Conservation (phyloP, 352 stramenopile species). For the Phytophthora uliginosa region DNA sequence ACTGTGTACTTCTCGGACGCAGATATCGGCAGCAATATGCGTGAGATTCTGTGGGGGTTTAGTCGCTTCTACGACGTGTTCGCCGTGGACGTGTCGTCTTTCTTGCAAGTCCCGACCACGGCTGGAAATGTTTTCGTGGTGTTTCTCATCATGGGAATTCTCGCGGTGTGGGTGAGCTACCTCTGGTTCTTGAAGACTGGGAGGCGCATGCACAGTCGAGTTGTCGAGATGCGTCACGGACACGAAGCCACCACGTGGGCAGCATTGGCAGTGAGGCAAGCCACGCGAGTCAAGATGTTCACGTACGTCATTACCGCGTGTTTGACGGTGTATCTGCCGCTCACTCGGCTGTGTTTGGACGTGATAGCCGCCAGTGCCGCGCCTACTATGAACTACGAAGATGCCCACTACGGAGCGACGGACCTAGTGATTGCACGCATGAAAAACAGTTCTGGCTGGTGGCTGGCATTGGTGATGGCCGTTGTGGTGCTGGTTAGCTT, state of each 20-base stretch:
- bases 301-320: conserved; percentile 4
- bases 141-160: conserved; percentile 5
- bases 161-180: background rate
- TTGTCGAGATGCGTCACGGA: background rate
- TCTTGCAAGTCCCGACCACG: background rate
- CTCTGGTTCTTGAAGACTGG: conserved; percentile 3
- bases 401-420: background rate
- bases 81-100: background rate
- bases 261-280: background rate
- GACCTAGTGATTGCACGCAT: background rate
- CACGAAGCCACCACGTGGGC: conserved; percentile 2
- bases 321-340: conserved; percentile 1
- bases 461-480: background rate
- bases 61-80: conserved; percentile 4
- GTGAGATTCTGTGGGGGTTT: conserved; percentile 3
- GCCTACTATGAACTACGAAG: background rate
- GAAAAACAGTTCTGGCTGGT: conserved; percentile 1
- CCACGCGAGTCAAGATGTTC: conserved; percentile 1
- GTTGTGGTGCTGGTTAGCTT: background rate
- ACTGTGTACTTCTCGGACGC: background rate
- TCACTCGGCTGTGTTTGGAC: conserved; percentile 2
- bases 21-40: background rate
- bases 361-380: background rate
- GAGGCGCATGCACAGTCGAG: conserved; percentile 1
- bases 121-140: background rate